Base-by-base conservation (phyloP, 371 early-diverging fungal species). In the Mortierella sp. region DNA sequence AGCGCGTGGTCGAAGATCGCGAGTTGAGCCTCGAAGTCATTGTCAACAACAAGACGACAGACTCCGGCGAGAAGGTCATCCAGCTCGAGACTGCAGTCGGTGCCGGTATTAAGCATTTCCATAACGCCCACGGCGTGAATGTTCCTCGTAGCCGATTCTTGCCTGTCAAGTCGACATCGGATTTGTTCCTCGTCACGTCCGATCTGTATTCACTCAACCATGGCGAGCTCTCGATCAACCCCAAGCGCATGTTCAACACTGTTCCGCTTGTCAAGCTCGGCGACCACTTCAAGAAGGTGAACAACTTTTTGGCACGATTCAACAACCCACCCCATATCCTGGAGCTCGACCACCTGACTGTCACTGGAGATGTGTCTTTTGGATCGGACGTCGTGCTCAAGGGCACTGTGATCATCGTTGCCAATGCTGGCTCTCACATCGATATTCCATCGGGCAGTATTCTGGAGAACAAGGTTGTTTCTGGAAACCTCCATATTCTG, bases 41-140 rank as follows among this genome's bases (percentile, higher is more conserved):
- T 82, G 96, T 96, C 56, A 99, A 99, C 87, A 80, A 93, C 84
- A 99, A 99, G 87, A 89, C 94, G 4, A 90, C 91, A 1, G 81
- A 76, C 7, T 55, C 67, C 7, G 98, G 97, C 56, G 97, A 97
- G 75, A 94, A 94, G 81, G 97, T 99, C 9, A 94, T 99, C 58
- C 99, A 99, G 84, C 87, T 99, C 11, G 99, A 99, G 86, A 99
- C 99, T 5, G 99, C 99, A 34, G 98, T 99, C 12, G 99, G 99
- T 81, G 98, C 99, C 12, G 98, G 97, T 44, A 99, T 99, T 83
- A 98, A 97, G 86, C 98, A 97, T 85, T 99, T 99, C 83, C 82
- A 89, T 30, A 93, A 93, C 42, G 95, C 98, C 15, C 96, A 95
- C 64, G 99, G 99, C 60, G 88, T 99, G 64, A 97, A 99, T 70